Conservation (phyloP, 2,329 filamentous ascomycete species). For the Fusarium nygamai region DNA sequence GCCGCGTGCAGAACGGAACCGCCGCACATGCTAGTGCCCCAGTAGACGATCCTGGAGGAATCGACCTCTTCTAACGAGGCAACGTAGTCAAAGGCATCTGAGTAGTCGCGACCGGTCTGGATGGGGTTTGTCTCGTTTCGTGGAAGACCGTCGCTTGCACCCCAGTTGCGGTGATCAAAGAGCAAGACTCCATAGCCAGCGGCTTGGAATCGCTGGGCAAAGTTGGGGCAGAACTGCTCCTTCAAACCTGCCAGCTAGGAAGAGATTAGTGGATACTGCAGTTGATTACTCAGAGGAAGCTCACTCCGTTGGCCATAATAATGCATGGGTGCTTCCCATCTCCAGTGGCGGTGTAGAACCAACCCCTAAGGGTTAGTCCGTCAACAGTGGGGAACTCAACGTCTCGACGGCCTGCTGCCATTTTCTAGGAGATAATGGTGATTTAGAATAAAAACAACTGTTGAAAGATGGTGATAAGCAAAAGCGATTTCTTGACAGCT, state of each 20-base stretch:
- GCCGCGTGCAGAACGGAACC: neutral
- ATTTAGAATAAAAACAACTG: rapidly evolving
- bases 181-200: neutral
- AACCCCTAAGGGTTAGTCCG: neutral
- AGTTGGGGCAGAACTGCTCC: neutral
- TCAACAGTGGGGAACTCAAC: neutral
- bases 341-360: neutral
- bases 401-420: neutral
- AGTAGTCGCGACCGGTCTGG: neutral
- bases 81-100: neutral
- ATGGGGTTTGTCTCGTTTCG: neutral
- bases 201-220: neutral
- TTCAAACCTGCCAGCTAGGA: neutral
- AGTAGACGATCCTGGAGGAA: neutral
- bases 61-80: neutral
- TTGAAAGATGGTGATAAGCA: rapidly evolving
- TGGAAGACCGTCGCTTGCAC: neutral
- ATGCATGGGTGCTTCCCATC: neutral
- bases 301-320: neutral
- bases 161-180: neutral
- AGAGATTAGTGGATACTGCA: neutral
- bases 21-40: neutral
- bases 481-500: rapidly evolving
- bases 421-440: neutral
- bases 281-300: neutral